phyloP scores from a whole-genome alignment of 148 eudicot genomes.

The Gaultheria prostrata region DNA sequence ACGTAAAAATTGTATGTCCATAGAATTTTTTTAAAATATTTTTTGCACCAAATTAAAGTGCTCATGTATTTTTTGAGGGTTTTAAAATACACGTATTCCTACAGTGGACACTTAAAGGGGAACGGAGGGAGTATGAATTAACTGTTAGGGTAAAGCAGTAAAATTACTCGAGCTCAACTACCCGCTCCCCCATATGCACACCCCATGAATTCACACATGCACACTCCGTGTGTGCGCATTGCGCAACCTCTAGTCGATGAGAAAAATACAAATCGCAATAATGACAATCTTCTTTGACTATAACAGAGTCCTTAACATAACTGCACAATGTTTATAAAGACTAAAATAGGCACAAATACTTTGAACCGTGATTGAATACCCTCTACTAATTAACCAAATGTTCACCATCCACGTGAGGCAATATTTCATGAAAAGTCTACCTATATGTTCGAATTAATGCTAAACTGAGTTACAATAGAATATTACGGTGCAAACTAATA shows the following conservation, averaged over 20 bases:
- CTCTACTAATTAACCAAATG: background rate
- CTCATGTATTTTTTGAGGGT: too few species aligned
- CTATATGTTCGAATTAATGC: background rate
- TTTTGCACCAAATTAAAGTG: too few species aligned
- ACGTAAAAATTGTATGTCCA: too few species aligned
- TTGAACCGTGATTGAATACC: conserved; percentile 1
- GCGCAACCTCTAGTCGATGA: background rate
- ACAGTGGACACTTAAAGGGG: too few species aligned
- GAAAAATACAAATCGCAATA: background rate
- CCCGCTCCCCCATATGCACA: too few species aligned
- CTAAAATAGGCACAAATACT: background rate
- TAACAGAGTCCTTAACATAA: background rate
- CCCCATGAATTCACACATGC: too few species aligned
- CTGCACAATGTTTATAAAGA: background rate
- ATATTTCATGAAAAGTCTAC: background rate
- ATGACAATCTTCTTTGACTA: background rate
- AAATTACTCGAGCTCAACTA: too few species aligned
- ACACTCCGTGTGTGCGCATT: too few species aligned
- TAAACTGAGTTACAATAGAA: background rate
- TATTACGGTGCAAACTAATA: conserved; percentile 8
- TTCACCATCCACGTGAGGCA: background rate
- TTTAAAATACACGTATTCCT: too few species aligned
- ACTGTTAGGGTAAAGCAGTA: too few species aligned
- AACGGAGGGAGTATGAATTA: too few species aligned
- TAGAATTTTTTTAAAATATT: too few species aligned